Evolutionary conservation across 1,284 basidiomycete genomes (phyloP).

Genomic region (Earliella scabrosa): DNA sequence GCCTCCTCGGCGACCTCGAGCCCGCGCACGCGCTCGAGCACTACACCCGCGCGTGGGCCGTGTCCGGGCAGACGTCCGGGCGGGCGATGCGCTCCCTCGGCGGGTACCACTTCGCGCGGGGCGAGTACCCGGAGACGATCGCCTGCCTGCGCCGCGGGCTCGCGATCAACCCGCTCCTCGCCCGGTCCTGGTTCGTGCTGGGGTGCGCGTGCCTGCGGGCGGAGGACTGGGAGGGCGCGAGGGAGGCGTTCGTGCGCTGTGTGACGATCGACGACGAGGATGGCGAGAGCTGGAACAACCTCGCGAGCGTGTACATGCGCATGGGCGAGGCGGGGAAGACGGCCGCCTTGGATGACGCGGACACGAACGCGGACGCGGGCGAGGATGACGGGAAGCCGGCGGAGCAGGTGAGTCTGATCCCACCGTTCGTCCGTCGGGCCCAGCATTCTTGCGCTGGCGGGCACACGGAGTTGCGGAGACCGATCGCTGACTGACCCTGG

Average conservation of each 20-base stretch:
- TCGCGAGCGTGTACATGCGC: conserved; percentile 93
- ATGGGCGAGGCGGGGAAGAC: conserved; percentile 53
- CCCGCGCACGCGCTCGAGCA: conserved; percentile 67
- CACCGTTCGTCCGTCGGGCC: not conserved
- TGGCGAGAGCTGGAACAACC: conserved; percentile 97
- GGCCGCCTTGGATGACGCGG: conserved; percentile 28
- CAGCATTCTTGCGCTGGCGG: not conserved
- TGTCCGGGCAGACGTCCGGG: conserved; percentile 81
- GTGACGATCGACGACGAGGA: conserved; percentile 95
- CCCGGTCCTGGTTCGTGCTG: conserved; percentile 94
- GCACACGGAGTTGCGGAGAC: conserved; percentile 11
- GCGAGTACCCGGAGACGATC: conserved; percentile 70
- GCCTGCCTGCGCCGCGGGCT: conserved; percentile 76
- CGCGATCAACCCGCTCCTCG: conserved; percentile 86
- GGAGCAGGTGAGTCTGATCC: conserved; percentile 5
- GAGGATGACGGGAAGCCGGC: not conserved
- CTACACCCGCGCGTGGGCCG: conserved; percentile 85
- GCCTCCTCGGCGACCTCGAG: conserved; percentile 93
- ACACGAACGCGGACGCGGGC: conserved; percentile 28
- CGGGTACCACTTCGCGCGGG: conserved; percentile 77
- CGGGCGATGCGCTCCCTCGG: conserved; percentile 93
- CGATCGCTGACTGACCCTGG: not conserved
- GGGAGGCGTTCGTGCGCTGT: conserved; percentile 85
- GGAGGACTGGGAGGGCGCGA: conserved; percentile 85
- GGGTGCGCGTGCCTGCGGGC: conserved; percentile 87